A percentile compares a stretch with the other conserved stretches of the same genome.
phyloP scores from a whole-genome alignment of 495 filamentous ascomycete genomes.

The Xylaria intraflava region DNA sequence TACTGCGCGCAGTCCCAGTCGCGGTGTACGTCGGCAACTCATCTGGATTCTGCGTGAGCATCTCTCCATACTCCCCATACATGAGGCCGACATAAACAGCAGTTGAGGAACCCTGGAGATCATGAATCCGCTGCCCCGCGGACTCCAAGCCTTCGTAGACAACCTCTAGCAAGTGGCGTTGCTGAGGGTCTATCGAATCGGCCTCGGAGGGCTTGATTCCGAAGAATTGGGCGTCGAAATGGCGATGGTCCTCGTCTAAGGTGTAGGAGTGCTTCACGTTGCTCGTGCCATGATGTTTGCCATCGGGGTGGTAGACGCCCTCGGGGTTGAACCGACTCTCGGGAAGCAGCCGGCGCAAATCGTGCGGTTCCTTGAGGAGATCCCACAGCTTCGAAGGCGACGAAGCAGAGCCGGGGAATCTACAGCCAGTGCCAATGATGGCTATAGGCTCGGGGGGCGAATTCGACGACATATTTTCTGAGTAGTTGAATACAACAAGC shows the following conservation, averaged over 20 bases:
- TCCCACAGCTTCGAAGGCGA: slow-evolving; percentile 49
- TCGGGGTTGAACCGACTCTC: slow-evolving; percentile 56
- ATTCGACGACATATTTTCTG: too few relatives aligned
- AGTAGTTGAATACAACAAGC: too few relatives aligned
- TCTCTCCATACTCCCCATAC: too few relatives aligned
- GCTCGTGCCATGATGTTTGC: slow-evolving; percentile 21
- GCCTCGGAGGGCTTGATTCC: slow-evolving; percentile 38
- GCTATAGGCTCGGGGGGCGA: slow-evolving; percentile 47
- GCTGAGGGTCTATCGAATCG: slow-evolving; percentile 37
- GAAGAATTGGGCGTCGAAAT: slow-evolving; percentile 48
- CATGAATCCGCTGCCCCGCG: slow-evolving; percentile 22
- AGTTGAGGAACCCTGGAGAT: background rate
- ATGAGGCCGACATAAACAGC: slow-evolving; percentile 8
- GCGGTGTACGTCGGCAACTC: slow-evolving; percentile 78
- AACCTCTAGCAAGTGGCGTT: slow-evolving; percentile 29
- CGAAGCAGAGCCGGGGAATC: slow-evolving; percentile 47
- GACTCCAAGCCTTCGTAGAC: slow-evolving; percentile 36
- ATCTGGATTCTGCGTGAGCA: too few relatives aligned
- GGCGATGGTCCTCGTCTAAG: slow-evolving; percentile 37
- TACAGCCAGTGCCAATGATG: slow-evolving; percentile 50
- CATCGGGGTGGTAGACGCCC: slow-evolving; percentile 55
- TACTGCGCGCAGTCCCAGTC: slow-evolving; percentile 66
- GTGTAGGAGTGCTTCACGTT: slow-evolving; percentile 34
- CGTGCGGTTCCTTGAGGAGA: slow-evolving; percentile 38
- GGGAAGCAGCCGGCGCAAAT: slow-evolving; percentile 45